Evolutionary conservation across 2,329 filamentous ascomycete species (phyloP), one percentile per base, ranked within the genome.

Genomic region (Apiospora malaysiana): DNA sequence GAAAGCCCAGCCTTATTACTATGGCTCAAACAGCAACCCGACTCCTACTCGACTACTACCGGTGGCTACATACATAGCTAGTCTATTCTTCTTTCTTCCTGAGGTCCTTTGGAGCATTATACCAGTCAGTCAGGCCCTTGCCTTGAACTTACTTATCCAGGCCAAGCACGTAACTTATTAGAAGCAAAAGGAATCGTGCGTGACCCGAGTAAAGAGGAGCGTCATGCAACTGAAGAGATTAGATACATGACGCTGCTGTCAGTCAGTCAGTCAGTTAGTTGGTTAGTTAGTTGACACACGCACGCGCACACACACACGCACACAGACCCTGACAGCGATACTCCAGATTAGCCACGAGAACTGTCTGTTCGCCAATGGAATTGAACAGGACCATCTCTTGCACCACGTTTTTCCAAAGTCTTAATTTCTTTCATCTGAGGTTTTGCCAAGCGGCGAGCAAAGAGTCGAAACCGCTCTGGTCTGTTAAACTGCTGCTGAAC

Each of bases 1-100:
- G 56, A 63, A 63, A 63, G 56, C 56, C 56, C 56, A 63, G 56
- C 56, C 56, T 63, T 63, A 63, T 63, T 40, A 63, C 56, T 40
- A 23, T 63, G 56, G 56, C 32, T 63, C 37, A 18, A 40, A 63
- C 40, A 63, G 56, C 27, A 40, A 40, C 27, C 56, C 56, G 21
- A 14, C 21, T 18, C 32, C 4, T 32, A 25, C 25, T 56, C 25
- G n/a, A n/a, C n/a, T n/a, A n/a, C n/a, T 56, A 56, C 49, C 14
- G 14, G 49, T 27, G 12, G 12, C 42, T 56, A n/a, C n/a, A n/a
- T n/a, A n/a, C n/a, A n/a, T n/a, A 18, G 49, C 32, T 32, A 6
- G 32, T 32, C 6, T 18, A 37, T 12, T 32, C 2, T 37, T 37
- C 7, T 59, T 12, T 8, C 21, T 47, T 9, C 14, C 16, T 45